Conservation (phyloP, 2,329 filamentous ascomycete species). For the Ophiostoma australiae region DNA sequence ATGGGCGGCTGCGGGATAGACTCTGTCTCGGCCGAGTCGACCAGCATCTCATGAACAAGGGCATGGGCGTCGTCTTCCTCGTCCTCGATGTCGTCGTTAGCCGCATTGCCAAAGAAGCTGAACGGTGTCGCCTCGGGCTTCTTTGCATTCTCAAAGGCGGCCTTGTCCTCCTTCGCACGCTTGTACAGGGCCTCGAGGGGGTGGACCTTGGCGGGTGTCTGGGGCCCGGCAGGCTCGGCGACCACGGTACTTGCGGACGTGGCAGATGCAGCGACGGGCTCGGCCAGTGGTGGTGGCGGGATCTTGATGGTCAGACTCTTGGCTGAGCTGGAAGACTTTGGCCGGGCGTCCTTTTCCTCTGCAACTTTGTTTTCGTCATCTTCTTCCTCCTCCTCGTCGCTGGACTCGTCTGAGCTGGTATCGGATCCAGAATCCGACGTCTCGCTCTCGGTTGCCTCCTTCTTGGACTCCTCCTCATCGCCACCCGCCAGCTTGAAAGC, state of each 20-base stretch:
- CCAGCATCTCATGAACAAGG: slow-evolving; percentile 37
- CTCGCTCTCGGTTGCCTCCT: slow-evolving; percentile 24
- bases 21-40: slow-evolving; percentile 29
- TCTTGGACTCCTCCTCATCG: neutral
- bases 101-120: slow-evolving; percentile 67
- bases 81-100: slow-evolving; percentile 43
- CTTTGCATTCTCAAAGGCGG: slow-evolving; percentile 30
- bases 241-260: neutral
- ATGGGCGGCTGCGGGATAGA: slow-evolving; percentile 48
- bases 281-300: slow-evolving; percentile 36
- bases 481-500: slow-evolving; percentile 17
- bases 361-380: slow-evolving; percentile 22
- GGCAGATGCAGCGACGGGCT: neutral
- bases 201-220: slow-evolving; percentile 53
- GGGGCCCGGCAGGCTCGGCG: slow-evolving; percentile 28
- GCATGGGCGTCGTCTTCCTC: slow-evolving; percentile 33
- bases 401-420: slow-evolving; percentile 26
- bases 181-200: slow-evolving; percentile 93
- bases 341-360: slow-evolving; percentile 32
- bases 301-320: slow-evolving; percentile 53
- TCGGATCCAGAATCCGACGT: slow-evolving; percentile 24
- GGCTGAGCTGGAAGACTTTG: slow-evolving; percentile 48
- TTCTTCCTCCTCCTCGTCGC: slow-evolving; percentile 21
- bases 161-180: slow-evolving; percentile 39
- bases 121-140: slow-evolving; percentile 44